Evolutionary conservation across 2,329 filamentous ascomycete genomes (phyloP).

Genomic region (Coniochaeta hoffmannii): DNA sequence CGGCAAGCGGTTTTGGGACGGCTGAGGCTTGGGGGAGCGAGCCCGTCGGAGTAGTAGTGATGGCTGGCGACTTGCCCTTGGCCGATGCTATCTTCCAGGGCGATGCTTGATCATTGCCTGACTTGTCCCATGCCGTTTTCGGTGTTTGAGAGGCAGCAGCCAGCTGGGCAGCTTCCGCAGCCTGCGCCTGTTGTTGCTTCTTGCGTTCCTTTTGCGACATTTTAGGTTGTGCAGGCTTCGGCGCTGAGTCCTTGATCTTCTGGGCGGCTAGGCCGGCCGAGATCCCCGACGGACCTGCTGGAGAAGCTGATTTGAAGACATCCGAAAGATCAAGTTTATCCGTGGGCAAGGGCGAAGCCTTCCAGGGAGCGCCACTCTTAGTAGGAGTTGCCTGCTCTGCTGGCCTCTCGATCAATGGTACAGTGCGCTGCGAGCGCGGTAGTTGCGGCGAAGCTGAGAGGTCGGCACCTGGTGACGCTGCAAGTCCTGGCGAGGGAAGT

Average conservation of each 20-base stretch:
- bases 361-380: constrained; percentile 39
- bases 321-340: constrained; percentile 67
- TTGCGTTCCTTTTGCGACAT: constrained; percentile 92
- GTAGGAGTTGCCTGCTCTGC: constrained; percentile 5
- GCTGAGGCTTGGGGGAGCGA: neutral
- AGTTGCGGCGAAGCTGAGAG: neutral
- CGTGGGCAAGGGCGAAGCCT: constrained; percentile 40
- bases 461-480: neutral
- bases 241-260: constrained; percentile 28
- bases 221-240: constrained; percentile 42
- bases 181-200: constrained; percentile 65
- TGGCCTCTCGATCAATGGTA: neutral
- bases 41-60: neutral
- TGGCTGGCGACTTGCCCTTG: constrained; percentile 38
- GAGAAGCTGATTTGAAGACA: constrained; percentile 58
- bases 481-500: neutral
- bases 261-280: constrained; percentile 48
- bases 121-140: constrained; percentile 38
- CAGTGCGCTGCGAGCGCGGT: neutral
- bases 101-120: constrained; percentile 31
- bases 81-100: constrained; percentile 60
- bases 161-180: constrained; percentile 23
- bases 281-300: constrained; percentile 40
- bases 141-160: constrained; percentile 15
- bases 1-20: constrained; percentile 31